These are phyloP conservation scores for Nectriaceae sp. DNA, from an alignment of 2,329 filamentous ascomycete species.

Conservation along the genomic window DNA sequence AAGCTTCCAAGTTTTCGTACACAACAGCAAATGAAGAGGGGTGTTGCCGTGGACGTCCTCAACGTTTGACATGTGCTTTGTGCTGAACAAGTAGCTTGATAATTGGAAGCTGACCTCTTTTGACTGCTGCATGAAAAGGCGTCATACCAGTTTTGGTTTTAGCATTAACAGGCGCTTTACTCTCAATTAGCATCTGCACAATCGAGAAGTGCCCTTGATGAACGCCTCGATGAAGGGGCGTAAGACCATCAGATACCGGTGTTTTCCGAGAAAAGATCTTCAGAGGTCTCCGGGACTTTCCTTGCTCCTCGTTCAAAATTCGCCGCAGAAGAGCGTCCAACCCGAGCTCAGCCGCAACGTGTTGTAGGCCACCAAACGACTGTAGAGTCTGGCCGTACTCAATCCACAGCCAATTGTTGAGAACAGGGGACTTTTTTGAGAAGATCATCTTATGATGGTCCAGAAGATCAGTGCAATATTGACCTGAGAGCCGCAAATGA, in stretches of 20 bases:
- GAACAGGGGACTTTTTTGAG: background rate
- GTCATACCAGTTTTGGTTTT: background rate
- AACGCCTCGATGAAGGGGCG: background rate
- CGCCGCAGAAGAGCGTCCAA: background rate
- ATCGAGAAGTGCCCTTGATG: background rate
- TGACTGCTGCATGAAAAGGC: background rate
- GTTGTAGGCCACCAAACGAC: background rate
- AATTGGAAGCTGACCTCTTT: background rate
- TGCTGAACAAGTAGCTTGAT: background rate
- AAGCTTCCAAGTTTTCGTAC: background rate
- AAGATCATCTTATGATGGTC: background rate
- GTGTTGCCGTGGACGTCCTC: background rate
- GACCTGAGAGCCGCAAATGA: background rate
- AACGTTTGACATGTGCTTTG: background rate
- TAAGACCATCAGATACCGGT: background rate
- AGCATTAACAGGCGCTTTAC: background rate
- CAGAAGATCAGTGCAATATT: background rate
- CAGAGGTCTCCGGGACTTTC: background rate
- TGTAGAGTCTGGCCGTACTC: background rate
- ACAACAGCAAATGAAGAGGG: background rate
- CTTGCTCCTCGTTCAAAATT: background rate
- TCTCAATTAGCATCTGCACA: background rate
- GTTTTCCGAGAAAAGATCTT: background rate
- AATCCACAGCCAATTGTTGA: background rate
- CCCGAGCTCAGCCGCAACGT: background rate